Evolutionary conservation across 2,329 filamentous ascomycete species (phyloP).

Genomic region (Fusarium albosuccineum): DNA sequence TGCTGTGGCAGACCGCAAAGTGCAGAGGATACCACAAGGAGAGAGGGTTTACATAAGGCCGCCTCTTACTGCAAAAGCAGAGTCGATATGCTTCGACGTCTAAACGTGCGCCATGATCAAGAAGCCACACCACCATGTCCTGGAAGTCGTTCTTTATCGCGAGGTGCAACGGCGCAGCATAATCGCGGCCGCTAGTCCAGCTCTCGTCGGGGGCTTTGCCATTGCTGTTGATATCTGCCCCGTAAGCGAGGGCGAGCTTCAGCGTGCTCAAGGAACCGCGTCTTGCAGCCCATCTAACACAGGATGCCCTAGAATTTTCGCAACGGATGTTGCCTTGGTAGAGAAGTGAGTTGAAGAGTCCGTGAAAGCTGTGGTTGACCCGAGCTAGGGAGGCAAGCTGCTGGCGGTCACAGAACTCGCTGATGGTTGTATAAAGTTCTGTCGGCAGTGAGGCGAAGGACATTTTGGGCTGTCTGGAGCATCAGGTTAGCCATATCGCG

Average conservation of each 20-base stretch:
- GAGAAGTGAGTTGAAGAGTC: conserved; percentile 12
- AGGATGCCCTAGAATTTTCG: conserved; percentile 1
- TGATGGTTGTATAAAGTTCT: not conserved
- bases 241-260: conserved; percentile 10
- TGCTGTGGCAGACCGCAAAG: conserved; percentile 6
- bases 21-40: conserved; percentile 18
- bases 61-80: not conserved
- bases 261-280: conserved; percentile 2
- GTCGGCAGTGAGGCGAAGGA: not conserved
- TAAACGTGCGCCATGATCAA: conserved; percentile 14
- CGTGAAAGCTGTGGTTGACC: conserved; percentile 1
- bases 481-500: not conserved
- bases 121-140: conserved; percentile 20
- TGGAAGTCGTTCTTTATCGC: not conserved
- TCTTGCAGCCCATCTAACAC: conserved; percentile 12
- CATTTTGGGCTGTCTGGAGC: not conserved
- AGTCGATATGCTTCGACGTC: not conserved
- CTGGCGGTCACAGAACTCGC: not conserved
- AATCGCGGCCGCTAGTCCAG: not conserved
- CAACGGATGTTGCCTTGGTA: conserved; percentile 11
- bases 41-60: not conserved
- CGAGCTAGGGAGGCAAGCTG: conserved; percentile 7
- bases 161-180: conserved; percentile 14
- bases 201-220: not conserved
- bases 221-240: conserved; percentile 8